Evolutionary conservation across 1,284 basidiomycete genomes (phyloP).

Genomic region (Hypsizygus ulmarius): DNA sequence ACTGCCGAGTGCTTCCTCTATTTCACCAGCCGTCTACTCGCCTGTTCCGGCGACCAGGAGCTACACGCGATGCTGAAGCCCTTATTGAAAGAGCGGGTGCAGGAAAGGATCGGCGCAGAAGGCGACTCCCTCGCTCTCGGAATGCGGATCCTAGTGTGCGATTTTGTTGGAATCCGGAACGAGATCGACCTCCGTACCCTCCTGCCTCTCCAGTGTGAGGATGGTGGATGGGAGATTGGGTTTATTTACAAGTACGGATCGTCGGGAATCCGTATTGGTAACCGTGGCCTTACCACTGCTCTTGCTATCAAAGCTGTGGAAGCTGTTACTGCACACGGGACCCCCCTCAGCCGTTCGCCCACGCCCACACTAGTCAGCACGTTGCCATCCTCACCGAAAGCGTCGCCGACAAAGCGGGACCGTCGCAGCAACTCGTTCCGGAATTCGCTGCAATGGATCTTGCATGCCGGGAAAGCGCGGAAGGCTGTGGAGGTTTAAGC

Average conservation of each 20-base stretch:
- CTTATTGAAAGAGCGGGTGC: conserved; percentile 42
- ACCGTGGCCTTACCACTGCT: conserved; percentile 42
- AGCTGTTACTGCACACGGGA: conserved; percentile 14
- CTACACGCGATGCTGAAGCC: conserved; percentile 36
- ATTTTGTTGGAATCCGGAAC: conserved; percentile 39
- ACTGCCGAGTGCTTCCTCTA: conserved; percentile 53
- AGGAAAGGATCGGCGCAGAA: conserved; percentile 48
- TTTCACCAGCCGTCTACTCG: conserved; percentile 49
- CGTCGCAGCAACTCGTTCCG: conserved; percentile 23
- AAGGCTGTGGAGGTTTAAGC: conserved; percentile 23
- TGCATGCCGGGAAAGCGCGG: conserved; percentile 19
- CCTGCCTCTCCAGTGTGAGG: conserved; percentile 42
- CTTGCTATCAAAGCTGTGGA: conserved; percentile 30
- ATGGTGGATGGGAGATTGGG: conserved; percentile 49
- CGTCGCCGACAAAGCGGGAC: conserved; percentile 9
- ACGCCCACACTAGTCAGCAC: conserved; percentile 17
- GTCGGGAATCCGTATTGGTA: conserved; percentile 43
- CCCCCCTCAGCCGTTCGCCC: conserved; percentile 7
- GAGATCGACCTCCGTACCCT: conserved; percentile 42
- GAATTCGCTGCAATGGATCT: conserved; percentile 26
- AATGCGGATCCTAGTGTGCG: conserved; percentile 47
- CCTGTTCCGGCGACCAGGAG: conserved; percentile 30
- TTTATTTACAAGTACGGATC: conserved; percentile 51
- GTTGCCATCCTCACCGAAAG: conserved; percentile 10
- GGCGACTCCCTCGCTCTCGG: conserved; percentile 46